Evolutionary conservation across 2,329 filamentous ascomycete genomes (phyloP).

Genomic region (Colletotrichum liaoningense): DNA sequence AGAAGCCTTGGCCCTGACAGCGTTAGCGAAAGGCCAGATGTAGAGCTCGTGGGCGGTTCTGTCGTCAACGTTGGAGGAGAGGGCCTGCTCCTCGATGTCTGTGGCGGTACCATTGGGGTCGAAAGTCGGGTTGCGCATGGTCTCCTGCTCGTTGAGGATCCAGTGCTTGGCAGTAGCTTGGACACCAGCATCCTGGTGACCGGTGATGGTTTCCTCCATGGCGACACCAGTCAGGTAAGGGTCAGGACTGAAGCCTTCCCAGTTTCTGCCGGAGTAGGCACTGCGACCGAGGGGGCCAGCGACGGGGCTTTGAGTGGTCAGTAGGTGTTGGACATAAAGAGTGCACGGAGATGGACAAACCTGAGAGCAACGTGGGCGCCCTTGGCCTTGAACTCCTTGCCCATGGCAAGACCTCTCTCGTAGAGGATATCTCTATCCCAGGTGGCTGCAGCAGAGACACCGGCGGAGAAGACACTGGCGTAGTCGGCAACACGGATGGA

Average conservation of each 20-base stretch:
- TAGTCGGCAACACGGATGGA: slow-evolving; percentile 53
- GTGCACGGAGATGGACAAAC: neutral
- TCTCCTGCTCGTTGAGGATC: slow-evolving; percentile 52
- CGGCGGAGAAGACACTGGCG: slow-evolving; percentile 59
- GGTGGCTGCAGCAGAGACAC: slow-evolving; percentile 69
- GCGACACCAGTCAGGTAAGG: slow-evolving; percentile 73
- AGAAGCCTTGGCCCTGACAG: slow-evolving; percentile 45
- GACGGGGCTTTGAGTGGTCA: slow-evolving; percentile 49
- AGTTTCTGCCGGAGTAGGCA: slow-evolving; percentile 68
- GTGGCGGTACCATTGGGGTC: slow-evolving; percentile 40
- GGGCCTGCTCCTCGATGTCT: slow-evolving; percentile 42
- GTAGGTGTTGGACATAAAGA: neutral
- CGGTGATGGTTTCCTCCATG: slow-evolving; percentile 48
- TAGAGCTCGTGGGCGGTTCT: slow-evolving; percentile 67
- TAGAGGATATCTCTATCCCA: slow-evolving; percentile 80
- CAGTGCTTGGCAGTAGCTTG: slow-evolving; percentile 53
- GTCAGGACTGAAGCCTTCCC: slow-evolving; percentile 73
- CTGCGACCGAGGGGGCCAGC: slow-evolving; percentile 56
- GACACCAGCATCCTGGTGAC: slow-evolving; percentile 50
- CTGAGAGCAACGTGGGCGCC: slow-evolving; percentile 76
- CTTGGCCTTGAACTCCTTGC: slow-evolving; percentile 75
- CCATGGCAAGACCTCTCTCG: slow-evolving; percentile 54
- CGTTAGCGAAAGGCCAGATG: slow-evolving; percentile 50
- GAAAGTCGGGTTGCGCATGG: slow-evolving; percentile 43
- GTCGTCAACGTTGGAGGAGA: slow-evolving; percentile 65